These are phyloP conservation scores for Talaromyces marneffei DNA, from an alignment of 2,329 filamentous ascomycete genomes.

Conservation along the genomic window DNA sequence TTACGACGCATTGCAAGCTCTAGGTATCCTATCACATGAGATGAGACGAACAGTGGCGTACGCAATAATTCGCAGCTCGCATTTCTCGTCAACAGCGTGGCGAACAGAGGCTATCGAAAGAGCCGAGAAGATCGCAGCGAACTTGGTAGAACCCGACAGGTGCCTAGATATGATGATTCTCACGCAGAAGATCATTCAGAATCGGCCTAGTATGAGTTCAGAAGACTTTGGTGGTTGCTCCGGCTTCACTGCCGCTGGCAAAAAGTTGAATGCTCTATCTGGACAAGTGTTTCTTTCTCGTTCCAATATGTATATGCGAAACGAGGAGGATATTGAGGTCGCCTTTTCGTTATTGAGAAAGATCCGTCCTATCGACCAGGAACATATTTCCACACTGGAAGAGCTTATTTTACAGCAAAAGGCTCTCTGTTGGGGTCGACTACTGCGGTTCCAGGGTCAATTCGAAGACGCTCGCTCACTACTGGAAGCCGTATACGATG, in stretches of 20 bases:
- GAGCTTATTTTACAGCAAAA: constrained; percentile 10
- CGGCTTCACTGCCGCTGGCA: not conserved
- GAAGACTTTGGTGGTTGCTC: not conserved
- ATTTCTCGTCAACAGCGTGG: not conserved
- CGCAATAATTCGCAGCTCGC: not conserved
- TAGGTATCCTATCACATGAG: not conserved
- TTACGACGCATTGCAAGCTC: not conserved
- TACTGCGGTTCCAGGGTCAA: constrained; percentile 3
- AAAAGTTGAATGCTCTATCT: not conserved
- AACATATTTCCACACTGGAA: constrained; percentile 7
- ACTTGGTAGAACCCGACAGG: not conserved
- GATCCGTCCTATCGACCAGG: not conserved
- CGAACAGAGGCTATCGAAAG: not conserved
- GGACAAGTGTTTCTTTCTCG: not conserved
- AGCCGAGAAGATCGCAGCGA: constrained; percentile 1
- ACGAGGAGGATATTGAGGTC: not conserved
- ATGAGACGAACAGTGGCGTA: not conserved
- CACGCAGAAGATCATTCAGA: not conserved
- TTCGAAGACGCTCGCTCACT: constrained; percentile 8
- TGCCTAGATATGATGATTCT: constrained; percentile 1
- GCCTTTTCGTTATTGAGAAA: not conserved
- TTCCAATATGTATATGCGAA: not conserved
- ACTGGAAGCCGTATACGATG: constrained; percentile 6
- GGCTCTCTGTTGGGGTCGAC: not conserved
- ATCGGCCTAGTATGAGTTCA: not conserved